Evolutionary conservation across 805 yeast genomes (phyloP).

Genomic region (Lipomyces mesembrius): DNA sequence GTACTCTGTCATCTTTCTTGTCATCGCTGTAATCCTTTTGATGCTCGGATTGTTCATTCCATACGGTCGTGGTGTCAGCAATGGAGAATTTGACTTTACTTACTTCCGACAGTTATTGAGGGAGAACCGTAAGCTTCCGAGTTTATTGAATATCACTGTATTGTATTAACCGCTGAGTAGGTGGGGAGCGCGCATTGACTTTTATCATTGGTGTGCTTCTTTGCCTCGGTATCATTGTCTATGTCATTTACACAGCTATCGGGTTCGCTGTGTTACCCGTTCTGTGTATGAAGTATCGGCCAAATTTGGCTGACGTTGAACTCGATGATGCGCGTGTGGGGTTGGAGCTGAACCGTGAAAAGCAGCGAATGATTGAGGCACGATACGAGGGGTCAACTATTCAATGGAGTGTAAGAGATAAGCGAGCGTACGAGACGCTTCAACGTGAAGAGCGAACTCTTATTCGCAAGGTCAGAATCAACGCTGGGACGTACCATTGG

Average conservation of each 20-base stretch:
- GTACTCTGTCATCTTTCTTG: conserved; percentile 30
- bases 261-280: conserved; percentile 37
- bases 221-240: conserved; percentile 36
- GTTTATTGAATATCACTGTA: neutral
- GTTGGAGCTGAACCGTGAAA: conserved; percentile 38
- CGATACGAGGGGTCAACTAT: conserved; percentile 35
- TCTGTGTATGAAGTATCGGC: conserved; percentile 33
- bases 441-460: conserved; percentile 41
- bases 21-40: conserved; percentile 26
- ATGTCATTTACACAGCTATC: conserved; percentile 36
- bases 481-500: conserved; percentile 26
- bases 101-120: conserved; percentile 32
- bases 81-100: conserved; percentile 29
- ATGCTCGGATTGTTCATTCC: conserved; percentile 37
- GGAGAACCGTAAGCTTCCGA: conserved; percentile 31
- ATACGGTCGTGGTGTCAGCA: conserved; percentile 33
- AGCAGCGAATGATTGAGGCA: conserved; percentile 40
- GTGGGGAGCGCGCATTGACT: conserved; percentile 36
- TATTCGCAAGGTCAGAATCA: conserved; percentile 35
- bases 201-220: conserved; percentile 36
- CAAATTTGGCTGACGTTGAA: conserved; percentile 25
- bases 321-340: conserved; percentile 36
- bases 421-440: conserved; percentile 37
- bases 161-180: conserved; percentile 7
- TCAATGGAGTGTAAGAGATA: conserved; percentile 40